These are phyloP conservation scores for Lipomyces spencermartinsiae DNA, from an alignment of 805 yeast genomes.

Conservation along the genomic window DNA sequence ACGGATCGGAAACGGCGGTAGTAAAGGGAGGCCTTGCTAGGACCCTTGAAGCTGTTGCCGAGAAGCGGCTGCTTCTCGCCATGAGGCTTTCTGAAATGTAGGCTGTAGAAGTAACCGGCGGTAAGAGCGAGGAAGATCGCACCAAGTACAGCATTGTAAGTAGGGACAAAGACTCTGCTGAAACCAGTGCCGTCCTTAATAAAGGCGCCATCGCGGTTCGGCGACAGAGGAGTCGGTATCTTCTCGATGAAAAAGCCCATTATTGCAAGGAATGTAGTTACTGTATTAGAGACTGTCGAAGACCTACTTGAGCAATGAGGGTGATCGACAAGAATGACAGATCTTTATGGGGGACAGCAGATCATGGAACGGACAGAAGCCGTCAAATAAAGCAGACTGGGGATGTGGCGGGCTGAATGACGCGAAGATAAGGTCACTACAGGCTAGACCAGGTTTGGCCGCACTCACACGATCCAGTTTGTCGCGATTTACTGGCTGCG, in stretches of 20 bases:
- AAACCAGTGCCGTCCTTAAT: constrained; percentile 39
- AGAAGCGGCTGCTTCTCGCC: constrained; percentile 40
- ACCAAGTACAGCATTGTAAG: constrained; percentile 36
- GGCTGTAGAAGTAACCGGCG: constrained; percentile 32
- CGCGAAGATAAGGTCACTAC: neutral
- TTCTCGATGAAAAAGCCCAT: constrained; percentile 39
- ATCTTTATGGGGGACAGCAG: neutral
- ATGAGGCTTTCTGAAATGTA: constrained; percentile 32
- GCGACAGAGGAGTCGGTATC: constrained; percentile 37
- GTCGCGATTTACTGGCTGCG: neutral
- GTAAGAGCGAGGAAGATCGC: constrained; percentile 34
- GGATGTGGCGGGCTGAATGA: neutral
- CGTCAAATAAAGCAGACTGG: neutral
- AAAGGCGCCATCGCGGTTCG: constrained; percentile 37
- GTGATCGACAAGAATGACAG: neutral
- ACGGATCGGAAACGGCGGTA: constrained; percentile 37
- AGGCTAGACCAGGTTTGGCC: neutral
- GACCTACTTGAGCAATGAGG: no score
- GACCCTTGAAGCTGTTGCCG: constrained; percentile 25
- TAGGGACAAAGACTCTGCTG: constrained; percentile 35
- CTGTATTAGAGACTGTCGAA: neutral
- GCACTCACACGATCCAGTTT: neutral
- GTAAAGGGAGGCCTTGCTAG: constrained; percentile 25
- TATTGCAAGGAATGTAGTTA: constrained; percentile 8
- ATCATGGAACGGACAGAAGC: neutral